Evolutionary conservation across 768 basidiomycete species (phyloP).

Genomic region (Mycena pura): DNA sequence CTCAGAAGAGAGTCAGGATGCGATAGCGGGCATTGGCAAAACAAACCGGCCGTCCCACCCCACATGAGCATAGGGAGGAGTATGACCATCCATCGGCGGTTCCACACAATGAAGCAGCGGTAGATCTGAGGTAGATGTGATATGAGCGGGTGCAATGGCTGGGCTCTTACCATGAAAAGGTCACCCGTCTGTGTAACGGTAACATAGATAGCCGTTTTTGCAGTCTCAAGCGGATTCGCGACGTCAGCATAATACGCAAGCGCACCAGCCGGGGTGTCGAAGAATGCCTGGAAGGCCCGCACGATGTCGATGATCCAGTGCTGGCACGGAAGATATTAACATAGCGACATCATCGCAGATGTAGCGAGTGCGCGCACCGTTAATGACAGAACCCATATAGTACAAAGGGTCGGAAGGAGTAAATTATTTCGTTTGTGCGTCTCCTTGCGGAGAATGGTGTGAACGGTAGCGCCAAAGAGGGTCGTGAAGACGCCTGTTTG

Average conservation of each 20-base stretch:
- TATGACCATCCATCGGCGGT: slow-evolving; percentile 1
- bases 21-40: background rate
- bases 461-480: background rate
- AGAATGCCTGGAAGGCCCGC: slow-evolving; percentile 10
- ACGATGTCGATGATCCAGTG: slow-evolving; percentile 21
- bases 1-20: background rate
- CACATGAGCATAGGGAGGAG: background rate
- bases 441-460: background rate
- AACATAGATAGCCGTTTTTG: slow-evolving; percentile 13
- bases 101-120: slow-evolving; percentile 7
- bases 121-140: background rate
- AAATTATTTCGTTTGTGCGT: background rate
- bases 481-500: slow-evolving; percentile 1
- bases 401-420: slow-evolving; percentile 4
- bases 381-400: slow-evolving; percentile 11
- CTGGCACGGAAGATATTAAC: background rate
- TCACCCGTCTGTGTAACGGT: slow-evolving; percentile 12
- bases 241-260: slow-evolving; percentile 12
- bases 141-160: background rate
- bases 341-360: background rate
- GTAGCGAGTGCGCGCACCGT: slow-evolving; percentile 1
- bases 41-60: background rate
- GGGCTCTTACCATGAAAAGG: slow-evolving; percentile 14
- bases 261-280: background rate
- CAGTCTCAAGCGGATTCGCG: slow-evolving; percentile 6